A percentile compares a stretch with the other conserved stretches of the same genome.
Evolutionary conservation across 768 basidiomycete species (phyloP).

Genomic region (Pleurotus cornucopiae): DNA sequence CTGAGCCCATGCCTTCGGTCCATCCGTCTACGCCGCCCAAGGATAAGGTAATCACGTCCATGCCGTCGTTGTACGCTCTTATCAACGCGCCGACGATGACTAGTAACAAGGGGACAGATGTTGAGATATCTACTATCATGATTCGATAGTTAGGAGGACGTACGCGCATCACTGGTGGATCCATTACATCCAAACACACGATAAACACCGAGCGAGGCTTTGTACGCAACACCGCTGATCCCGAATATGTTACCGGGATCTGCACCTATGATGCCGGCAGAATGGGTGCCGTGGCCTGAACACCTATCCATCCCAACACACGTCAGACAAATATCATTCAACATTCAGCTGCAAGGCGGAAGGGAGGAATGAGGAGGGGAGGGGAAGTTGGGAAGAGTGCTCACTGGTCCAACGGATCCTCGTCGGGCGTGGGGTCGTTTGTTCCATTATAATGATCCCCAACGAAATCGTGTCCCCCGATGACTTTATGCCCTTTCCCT

Average conservation of each 20-base stretch:
- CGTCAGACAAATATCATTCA: neutral
- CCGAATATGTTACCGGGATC: slow-evolving; percentile 38
- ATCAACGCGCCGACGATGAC: slow-evolving; percentile 36
- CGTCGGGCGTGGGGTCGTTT: slow-evolving; percentile 29
- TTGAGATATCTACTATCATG: neutral
- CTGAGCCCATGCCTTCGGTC: slow-evolving; percentile 36
- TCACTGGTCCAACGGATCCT: slow-evolving; percentile 30
- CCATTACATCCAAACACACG: slow-evolving; percentile 45
- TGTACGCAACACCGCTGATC: slow-evolving; percentile 47
- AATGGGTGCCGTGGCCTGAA: slow-evolving; percentile 21
- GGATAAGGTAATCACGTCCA: slow-evolving; percentile 50
- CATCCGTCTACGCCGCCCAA: slow-evolving; percentile 46
- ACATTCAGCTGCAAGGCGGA: neutral
- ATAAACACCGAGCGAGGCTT: slow-evolving; percentile 35
- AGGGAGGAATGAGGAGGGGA: neutral
- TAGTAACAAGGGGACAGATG: slow-evolving; percentile 4
- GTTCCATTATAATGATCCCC: slow-evolving; percentile 32
- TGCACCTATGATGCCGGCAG: slow-evolving; percentile 40
- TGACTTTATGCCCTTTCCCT: slow-evolving; percentile 33
- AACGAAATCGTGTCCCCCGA: slow-evolving; percentile 38
- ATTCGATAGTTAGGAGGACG: neutral
- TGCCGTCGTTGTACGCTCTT: slow-evolving; percentile 31
- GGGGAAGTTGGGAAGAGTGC: neutral
- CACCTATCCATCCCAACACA: neutral
- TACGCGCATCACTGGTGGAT: slow-evolving; percentile 32